Evolutionary conservation across 192 early-diverging fungal species (phyloP).

Genomic region (Coemansia sp.): DNA sequence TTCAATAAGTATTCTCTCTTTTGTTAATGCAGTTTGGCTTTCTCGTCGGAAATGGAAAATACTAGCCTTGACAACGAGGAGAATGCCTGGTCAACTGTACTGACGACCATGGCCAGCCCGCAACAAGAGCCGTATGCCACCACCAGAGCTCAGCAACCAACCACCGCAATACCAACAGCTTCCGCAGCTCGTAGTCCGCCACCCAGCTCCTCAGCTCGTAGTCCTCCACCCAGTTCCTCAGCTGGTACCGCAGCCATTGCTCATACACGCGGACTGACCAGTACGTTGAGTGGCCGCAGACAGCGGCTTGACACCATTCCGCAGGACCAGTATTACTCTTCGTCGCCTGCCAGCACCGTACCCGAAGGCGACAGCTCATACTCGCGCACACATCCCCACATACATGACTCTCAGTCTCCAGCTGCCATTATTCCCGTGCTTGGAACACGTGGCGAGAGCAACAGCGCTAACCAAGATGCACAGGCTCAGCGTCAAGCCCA

Average conservation of each 20-base stretch:
- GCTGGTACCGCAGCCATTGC: conserved; percentile 10
- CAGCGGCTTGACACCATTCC: conserved; percentile 29
- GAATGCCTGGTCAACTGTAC: conserved; percentile 49
- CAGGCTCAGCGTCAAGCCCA: not conserved
- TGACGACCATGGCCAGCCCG: conserved; percentile 18
- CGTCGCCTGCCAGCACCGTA: conserved; percentile 26
- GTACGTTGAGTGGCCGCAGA: conserved; percentile 45
- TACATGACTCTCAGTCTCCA: conserved; percentile 29
- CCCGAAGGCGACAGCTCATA: conserved; percentile 18
- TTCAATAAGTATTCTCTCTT: conserved; percentile 11
- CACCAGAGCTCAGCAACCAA: not conserved
- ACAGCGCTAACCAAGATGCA: not conserved
- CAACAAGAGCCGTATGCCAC: not conserved
- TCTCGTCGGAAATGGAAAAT: conserved; percentile 16
- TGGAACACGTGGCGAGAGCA: conserved; percentile 13
- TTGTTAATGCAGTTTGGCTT: conserved; percentile 1
- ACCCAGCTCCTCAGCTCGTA: not conserved
- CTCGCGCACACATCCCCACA: conserved; percentile 14
- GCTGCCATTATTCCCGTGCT: conserved; percentile 12
- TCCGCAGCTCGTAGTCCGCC: conserved; percentile 1
- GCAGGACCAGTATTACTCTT: conserved; percentile 12
- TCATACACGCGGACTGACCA: conserved; percentile 48
- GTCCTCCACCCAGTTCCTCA: not conserved
- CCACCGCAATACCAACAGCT: conserved; percentile 6
- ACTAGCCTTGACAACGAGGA: conserved; percentile 17